These are phyloP conservation scores for Corchorus capsularis DNA, from an alignment of 345 rosid species.

Conservation along the genomic window DNA sequence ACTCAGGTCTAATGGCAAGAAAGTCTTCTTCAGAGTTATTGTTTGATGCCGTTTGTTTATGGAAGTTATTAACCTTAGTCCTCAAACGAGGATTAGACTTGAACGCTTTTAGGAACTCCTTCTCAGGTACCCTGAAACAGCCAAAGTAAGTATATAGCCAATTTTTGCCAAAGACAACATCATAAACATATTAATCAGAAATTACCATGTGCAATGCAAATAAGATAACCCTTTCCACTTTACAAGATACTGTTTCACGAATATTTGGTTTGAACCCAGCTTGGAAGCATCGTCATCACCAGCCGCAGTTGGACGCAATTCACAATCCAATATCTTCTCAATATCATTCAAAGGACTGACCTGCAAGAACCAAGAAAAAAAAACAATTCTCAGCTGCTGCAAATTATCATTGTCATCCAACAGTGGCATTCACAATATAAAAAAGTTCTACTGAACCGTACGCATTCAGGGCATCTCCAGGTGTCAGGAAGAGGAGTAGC, in stretches of 20 bases:
- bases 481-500: conserved; percentile 58
- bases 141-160: conserved; percentile 3
- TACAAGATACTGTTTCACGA: conserved; percentile 93
- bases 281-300: conserved; percentile 63
- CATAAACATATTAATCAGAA: conserved; percentile 12
- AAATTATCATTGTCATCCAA: conserved; percentile 18
- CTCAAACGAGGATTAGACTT: conserved; percentile 86
- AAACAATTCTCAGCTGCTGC: conserved; percentile 21
- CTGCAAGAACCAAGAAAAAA: conserved; percentile 48
- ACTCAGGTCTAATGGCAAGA: conserved; percentile 92
- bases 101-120: conserved; percentile 87
- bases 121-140: conserved; percentile 82
- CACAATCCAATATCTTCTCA: conserved; percentile 89
- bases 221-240: conserved; percentile 99
- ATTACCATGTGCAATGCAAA: conserved; percentile 95
- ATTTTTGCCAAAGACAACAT: not conserved
- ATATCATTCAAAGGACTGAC: conserved; percentile 94
- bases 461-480: conserved; percentile 99
- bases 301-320: conserved; percentile 91
- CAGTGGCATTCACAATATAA: conserved; percentile 6
- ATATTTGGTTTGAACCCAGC: conserved; percentile 67
- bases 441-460: conserved; percentile 36
- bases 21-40: conserved; percentile 80
- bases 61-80: conserved; percentile 90
- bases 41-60: conserved; percentile 67